Conservation (phyloP, 495 filamentous ascomycete species). For the Extremus antarcticus region DNA sequence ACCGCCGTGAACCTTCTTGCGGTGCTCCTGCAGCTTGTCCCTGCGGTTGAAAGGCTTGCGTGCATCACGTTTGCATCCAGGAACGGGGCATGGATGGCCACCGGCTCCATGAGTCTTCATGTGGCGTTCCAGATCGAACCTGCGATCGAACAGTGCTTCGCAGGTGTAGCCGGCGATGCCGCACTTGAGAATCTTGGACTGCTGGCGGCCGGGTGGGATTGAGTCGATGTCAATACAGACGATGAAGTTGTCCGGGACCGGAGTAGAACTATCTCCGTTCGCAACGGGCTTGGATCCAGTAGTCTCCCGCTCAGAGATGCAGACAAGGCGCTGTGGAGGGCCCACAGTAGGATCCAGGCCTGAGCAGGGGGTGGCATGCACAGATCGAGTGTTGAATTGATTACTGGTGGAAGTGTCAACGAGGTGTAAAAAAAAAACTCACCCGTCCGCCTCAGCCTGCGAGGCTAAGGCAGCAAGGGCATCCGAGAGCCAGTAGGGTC, state of each 20-base stretch:
- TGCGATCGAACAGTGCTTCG: background rate
- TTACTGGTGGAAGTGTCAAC: background rate
- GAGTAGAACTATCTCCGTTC: too few species aligned
- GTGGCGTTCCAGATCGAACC: slow-evolving; percentile 2
- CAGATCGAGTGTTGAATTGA: background rate
- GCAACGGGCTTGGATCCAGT: too few species aligned
- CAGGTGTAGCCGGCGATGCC: slow-evolving; percentile 1
- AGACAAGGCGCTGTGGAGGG: too few species aligned
- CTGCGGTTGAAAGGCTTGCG: background rate
- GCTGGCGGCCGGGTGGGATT: background rate
- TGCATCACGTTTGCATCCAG: background rate
- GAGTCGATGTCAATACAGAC: background rate
- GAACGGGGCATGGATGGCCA: background rate
- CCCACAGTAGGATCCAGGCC: too few species aligned
- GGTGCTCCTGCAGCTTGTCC: background rate
- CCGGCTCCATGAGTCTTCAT: background rate
- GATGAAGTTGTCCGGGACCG: background rate
- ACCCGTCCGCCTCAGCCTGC: background rate
- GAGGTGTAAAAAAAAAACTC: background rate
- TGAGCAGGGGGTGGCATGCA: too few species aligned
- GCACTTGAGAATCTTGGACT: slow-evolving; percentile 1
- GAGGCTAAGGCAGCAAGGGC: background rate
- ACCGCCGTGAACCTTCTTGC: background rate
- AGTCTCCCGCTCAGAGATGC: too few species aligned
- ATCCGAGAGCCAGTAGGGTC: background rate